Evolutionary conservation across 1,284 basidiomycete species (phyloP).

Genomic region (Ceratobasidium sp.): DNA sequence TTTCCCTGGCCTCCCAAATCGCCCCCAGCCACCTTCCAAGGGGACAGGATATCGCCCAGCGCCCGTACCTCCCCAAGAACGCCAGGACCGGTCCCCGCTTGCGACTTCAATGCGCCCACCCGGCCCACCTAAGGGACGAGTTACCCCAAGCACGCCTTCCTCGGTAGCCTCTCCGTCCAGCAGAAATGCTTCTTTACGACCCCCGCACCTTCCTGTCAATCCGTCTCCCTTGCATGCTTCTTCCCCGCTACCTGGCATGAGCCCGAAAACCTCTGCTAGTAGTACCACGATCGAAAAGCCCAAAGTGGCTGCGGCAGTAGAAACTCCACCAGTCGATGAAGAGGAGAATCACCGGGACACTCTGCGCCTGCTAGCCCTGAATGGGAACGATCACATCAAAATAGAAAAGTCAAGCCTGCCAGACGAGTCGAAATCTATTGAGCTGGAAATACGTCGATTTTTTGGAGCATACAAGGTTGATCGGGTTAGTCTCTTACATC

Average conservation of each 20-base stretch:
- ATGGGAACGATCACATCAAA: conserved; percentile 71
- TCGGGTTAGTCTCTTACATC: conserved; percentile 59
- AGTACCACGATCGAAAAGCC: conserved; percentile 16
- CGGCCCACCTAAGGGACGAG: conserved; percentile 16
- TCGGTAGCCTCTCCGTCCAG: conserved; percentile 15
- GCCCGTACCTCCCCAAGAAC: neutral
- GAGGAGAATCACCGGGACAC: conserved; percentile 52
- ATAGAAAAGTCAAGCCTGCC: conserved; percentile 58
- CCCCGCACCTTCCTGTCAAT: conserved; percentile 24
- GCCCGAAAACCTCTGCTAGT: neutral
- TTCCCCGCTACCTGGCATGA: conserved; percentile 19
- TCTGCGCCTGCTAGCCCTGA: conserved; percentile 66
- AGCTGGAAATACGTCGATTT: conserved; percentile 38
- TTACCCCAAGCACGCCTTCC: neutral
- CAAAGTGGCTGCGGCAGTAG: neutral
- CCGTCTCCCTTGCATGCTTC: conserved; percentile 35
- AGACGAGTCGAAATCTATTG: conserved; percentile 33
- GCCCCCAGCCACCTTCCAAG: conserved; percentile 31
- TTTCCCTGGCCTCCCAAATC: conserved; percentile 30
- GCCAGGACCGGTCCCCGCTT: conserved; percentile 14
- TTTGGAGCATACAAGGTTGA: conserved; percentile 71
- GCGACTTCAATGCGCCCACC: conserved; percentile 36
- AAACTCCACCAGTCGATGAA: conserved; percentile 53
- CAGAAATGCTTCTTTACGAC: conserved; percentile 5
- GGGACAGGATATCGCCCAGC: conserved; percentile 8